A percentile compares a stretch with the other conserved stretches of the same genome.
phyloP scores from a whole-genome alignment of 768 basidiomycete genomes.

The Kockovaella imperatae region DNA sequence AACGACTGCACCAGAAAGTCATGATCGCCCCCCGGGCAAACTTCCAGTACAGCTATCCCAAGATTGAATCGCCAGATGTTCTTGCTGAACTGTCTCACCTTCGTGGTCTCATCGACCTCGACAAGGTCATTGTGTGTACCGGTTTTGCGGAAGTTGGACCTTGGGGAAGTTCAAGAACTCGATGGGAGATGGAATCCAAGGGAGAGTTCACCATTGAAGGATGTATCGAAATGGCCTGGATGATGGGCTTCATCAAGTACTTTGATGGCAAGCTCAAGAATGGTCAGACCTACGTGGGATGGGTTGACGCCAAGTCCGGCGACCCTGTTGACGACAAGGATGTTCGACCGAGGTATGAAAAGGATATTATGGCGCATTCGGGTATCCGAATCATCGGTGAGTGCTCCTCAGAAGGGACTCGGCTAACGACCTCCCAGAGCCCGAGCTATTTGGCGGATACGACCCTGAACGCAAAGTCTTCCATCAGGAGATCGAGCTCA shows the following conservation, averaged over 20 bases:
- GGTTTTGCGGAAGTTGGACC: constrained; percentile 97
- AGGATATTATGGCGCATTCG: constrained; percentile 80
- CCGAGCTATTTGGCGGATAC: constrained; percentile 95
- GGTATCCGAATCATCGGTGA: constrained; percentile 90
- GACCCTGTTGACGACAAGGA: constrained; percentile 99
- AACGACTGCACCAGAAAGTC: constrained; percentile 83
- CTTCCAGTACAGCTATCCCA: constrained; percentile 92
- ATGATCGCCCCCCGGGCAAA: constrained; percentile 94
- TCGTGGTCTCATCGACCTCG: constrained; percentile 83
- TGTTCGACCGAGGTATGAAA: constrained; percentile 84
- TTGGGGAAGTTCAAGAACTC: constrained; percentile 94
- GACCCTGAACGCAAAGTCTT: constrained; percentile 96
- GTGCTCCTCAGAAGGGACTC: constrained; percentile 27
- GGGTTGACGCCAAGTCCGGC: constrained; percentile 88
- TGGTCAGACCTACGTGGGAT: constrained; percentile 87
- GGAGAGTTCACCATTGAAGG: constrained; percentile 98
- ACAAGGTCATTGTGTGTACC: constrained; percentile 91
- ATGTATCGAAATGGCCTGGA: constrained; percentile 99
- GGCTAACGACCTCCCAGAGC: too few relatives aligned
- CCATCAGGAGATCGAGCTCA: constrained; percentile 92
- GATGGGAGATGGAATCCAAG: constrained; percentile 99
- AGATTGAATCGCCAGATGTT: constrained; percentile 60
- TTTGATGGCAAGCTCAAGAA: constrained; percentile 94
- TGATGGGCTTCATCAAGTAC: constrained; percentile 98
- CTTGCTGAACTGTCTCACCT: constrained; percentile 68